phyloP scores from a whole-genome alignment of 192 early-diverging fungal genomes.

The Entomortierella parvispora region DNA sequence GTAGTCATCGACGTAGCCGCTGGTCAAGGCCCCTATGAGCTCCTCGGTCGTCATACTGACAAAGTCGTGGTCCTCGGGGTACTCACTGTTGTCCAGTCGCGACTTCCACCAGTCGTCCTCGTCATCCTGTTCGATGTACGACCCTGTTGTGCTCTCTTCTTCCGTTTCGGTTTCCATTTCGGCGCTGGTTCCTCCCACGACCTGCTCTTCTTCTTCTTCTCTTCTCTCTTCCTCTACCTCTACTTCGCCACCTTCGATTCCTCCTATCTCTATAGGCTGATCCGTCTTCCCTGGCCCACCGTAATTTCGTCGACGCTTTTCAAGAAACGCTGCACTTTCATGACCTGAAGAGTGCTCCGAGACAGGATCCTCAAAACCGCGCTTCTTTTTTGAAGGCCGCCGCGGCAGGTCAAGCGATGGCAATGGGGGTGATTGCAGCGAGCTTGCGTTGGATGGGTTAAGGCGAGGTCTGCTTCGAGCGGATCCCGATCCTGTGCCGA shows the following conservation, averaged over 20 bases:
- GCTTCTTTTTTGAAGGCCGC: no score
- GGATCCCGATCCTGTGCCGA: constrained; percentile 43
- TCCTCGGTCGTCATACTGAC: constrained; percentile 50
- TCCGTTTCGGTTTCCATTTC: background rate
- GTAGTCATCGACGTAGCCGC: constrained; percentile 32
- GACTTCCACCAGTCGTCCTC: constrained; percentile 44
- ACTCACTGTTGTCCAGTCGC: constrained; percentile 37
- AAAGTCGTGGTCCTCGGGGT: constrained; percentile 41
- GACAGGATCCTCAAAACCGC: no score
- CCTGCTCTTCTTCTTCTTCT: background rate
- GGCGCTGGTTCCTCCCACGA: background rate
- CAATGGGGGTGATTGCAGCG: background rate
- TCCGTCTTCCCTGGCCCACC: background rate
- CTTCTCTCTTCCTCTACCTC: background rate
- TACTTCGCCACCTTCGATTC: background rate
- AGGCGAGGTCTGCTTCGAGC: constrained; percentile 44
- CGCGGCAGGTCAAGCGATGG: no score
- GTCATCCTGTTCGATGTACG: constrained; percentile 18
- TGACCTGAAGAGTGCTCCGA: no score
- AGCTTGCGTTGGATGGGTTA: background rate
- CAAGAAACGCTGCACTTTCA: background rate
- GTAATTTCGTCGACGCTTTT: background rate
- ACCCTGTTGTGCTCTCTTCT: background rate
- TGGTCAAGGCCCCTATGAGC: constrained; percentile 38
- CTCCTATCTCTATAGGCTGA: no score